Evolutionary conservation across 2,329 filamentous ascomycete species (phyloP).

Genomic region (Colletotrichum australisinense): DNA sequence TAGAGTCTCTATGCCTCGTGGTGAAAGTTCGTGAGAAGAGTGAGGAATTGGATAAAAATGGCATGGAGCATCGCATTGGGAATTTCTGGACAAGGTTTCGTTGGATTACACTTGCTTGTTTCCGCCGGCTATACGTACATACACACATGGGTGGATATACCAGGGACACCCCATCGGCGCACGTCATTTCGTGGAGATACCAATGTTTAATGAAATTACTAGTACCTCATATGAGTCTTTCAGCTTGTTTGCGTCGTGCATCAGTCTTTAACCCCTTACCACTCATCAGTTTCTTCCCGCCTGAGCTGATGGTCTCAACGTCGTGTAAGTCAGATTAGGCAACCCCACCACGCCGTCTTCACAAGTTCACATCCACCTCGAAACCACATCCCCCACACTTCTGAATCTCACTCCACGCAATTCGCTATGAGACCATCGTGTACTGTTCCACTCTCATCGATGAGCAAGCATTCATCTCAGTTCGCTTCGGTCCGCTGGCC

Average conservation of each 20-base stretch:
- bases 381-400: no score
- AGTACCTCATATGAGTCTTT: not conserved
- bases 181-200: not conserved
- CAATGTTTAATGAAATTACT: conserved; percentile 7
- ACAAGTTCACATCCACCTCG: no score
- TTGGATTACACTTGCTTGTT: not conserved
- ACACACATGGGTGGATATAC: not conserved
- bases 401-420: not conserved
- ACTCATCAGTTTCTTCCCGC: not conserved
- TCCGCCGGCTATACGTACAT: not conserved
- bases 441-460: not conserved
- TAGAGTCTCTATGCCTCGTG: not conserved
- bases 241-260: not conserved
- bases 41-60: no score
- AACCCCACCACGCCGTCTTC: not conserved
- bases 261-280: not conserved
- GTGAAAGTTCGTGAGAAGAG: not conserved
- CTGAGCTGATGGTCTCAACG: not conserved
- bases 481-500: conserved; percentile 1
- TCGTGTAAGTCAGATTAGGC: not conserved
- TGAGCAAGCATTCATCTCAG: not conserved
- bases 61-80: not conserved
- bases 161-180: not conserved
- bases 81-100: no score
- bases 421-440: not conserved